Conservation (phyloP, 805 yeast species). For the Nakazawaea wickerhamii region DNA sequence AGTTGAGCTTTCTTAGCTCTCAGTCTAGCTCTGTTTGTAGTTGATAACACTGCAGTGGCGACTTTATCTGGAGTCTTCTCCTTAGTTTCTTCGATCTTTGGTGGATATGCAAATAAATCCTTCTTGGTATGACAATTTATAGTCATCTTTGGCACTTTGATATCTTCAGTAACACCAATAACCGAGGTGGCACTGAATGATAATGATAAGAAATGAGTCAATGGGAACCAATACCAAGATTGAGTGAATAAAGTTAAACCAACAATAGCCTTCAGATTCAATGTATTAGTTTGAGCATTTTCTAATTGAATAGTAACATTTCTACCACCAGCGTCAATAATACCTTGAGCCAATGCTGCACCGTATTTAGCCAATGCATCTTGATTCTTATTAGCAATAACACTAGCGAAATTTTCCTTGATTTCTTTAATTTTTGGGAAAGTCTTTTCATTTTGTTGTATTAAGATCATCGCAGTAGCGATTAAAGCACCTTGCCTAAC, state of each 20-base stretch:
- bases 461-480: slow-evolving; percentile 85
- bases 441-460: slow-evolving; percentile 79
- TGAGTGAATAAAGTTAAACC: slow-evolving; percentile 88
- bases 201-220: slow-evolving; percentile 85
- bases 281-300: slow-evolving; percentile 80
- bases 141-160: slow-evolving; percentile 80
- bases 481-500: slow-evolving; percentile 97
- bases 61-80: slow-evolving; percentile 84
- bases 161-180: slow-evolving; percentile 78
- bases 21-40: slow-evolving; percentile 90
- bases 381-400: slow-evolving; percentile 84
- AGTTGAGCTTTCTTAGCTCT: slow-evolving; percentile 69
- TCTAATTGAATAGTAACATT: slow-evolving; percentile 92
- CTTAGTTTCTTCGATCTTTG: slow-evolving; percentile 72
- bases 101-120: slow-evolving; percentile 82
- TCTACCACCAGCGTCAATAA: slow-evolving; percentile 97
- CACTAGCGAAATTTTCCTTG: slow-evolving; percentile 66
- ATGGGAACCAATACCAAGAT: slow-evolving; percentile 98
- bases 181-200: slow-evolving; percentile 91
- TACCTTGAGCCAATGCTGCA: slow-evolving; percentile 95
- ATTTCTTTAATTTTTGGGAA: slow-evolving; percentile 75
- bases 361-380: slow-evolving; percentile 98
- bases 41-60: slow-evolving; percentile 89
- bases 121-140: slow-evolving; percentile 78
- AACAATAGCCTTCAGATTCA: slow-evolving; percentile 86